Evolutionary conservation across 768 basidiomycete species (phyloP), one percentile per base, ranked within the genome.

Genomic region (Amanita rubescens): DNA sequence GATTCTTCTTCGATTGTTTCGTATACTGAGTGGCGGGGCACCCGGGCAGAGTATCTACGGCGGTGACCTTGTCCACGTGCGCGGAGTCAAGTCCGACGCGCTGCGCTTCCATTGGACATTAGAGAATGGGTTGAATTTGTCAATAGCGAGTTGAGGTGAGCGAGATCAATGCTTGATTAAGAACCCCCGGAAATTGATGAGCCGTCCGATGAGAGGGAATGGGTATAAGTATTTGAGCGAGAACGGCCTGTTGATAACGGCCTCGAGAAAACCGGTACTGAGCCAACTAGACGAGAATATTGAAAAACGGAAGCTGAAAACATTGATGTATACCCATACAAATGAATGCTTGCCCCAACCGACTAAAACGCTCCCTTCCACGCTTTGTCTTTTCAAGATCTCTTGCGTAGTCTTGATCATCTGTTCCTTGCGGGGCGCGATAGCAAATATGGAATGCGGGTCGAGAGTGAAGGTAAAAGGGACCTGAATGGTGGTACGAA

Each of bases 1-100:
- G 71, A 63, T 57, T 90, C 90, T 59, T 91, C 89, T 52, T 88
- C 76, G 45, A 91, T 90, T 0, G 85, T 90, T 63, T 90, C 88
- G 58, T 89, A 90, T 0, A 87, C 76, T 0, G 88, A 90, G 0
- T 80, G 70, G 3, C 84, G 75, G 10, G 84, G 84, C 8, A 77
- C 75, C 17, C 79, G 78, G 25, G 79, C 76, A 1, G 86, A 87
- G 47, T 81, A 77, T 1, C 87, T 79, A 33, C 86, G 82, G 35
- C 82, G 82, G 62, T 89, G 87, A 2, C 87, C 84, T 35, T 80
- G 75, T 0, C 86, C 84, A 15, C 76, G 77, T 8, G 78, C 77
- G 20, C 82, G 71, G 20, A 75, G 70, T 4, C 81, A 76, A 17
- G 72, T 67, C 19, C 73, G 66, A 42, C 79, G 68, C 2, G 71